These are phyloP conservation scores for Filobasidium floriforme DNA, from an alignment of 768 basidiomycete genomes.

Conservation along the genomic window DNA sequence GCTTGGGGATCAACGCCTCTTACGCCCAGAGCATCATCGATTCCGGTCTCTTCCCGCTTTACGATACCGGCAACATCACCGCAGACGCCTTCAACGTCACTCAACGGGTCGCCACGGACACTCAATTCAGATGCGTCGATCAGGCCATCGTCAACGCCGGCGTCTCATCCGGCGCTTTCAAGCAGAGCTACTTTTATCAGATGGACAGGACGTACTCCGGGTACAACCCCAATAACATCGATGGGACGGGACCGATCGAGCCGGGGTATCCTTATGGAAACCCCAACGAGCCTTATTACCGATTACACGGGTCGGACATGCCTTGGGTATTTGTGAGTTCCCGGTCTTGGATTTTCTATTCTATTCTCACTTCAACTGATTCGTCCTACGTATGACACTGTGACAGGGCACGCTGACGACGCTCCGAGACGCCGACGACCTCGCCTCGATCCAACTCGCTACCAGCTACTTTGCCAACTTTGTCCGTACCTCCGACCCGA, in stretches of 20 bases:
- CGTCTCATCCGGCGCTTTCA: constrained; percentile 48
- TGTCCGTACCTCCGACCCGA: not conserved
- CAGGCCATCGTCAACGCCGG: constrained; percentile 52
- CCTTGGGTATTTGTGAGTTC: constrained; percentile 2
- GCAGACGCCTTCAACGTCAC: constrained; percentile 52
- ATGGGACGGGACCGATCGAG: constrained; percentile 50
- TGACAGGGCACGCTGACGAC: not conserved
- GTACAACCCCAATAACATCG: constrained; percentile 49
- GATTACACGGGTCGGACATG: constrained; percentile 3
- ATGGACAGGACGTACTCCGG: constrained; percentile 49
- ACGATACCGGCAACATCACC: constrained; percentile 44
- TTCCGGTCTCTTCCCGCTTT: constrained; percentile 49
- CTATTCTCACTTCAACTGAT: too few relatives aligned
- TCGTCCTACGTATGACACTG: too few relatives aligned
- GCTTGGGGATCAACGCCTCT: constrained; percentile 22
- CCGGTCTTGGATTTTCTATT: too few relatives aligned
- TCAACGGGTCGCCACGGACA: constrained; percentile 49
- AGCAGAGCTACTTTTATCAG: constrained; percentile 49
- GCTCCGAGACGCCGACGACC: not conserved
- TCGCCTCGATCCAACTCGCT: not conserved
- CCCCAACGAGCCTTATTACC: constrained; percentile 27
- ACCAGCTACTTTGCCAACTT: constrained; percentile 6
- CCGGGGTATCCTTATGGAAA: constrained; percentile 50
- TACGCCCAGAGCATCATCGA: constrained; percentile 31
- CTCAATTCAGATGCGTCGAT: constrained; percentile 52